These are phyloP conservation scores for Hymenoscyphus occultus DNA, from an alignment of 2,329 filamentous ascomycete species.

Conservation along the genomic window DNA sequence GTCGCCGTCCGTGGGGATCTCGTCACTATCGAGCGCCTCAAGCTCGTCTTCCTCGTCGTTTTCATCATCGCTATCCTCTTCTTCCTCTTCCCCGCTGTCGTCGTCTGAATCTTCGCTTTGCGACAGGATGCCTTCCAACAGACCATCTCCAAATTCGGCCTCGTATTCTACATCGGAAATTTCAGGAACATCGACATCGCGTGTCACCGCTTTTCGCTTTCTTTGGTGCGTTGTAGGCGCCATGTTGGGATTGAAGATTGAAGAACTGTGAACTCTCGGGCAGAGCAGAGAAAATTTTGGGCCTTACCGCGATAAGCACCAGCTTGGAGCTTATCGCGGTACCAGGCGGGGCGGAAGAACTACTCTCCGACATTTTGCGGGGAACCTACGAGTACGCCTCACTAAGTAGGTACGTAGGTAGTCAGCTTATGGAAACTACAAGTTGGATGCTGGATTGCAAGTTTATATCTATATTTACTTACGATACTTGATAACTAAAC, in stretches of 20 bases:
- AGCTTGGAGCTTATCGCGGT: constrained; percentile 11
- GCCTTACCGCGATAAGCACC: background rate
- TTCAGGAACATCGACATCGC: constrained; percentile 51
- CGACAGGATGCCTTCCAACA: constrained; percentile 56
- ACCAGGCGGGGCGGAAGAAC: background rate
- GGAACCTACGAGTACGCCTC: background rate
- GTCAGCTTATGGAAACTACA: too few relatives aligned
- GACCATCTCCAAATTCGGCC: constrained; percentile 55
- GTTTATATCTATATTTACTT: too few relatives aligned
- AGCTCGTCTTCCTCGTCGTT: constrained; percentile 40
- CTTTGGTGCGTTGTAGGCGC: constrained; percentile 27
- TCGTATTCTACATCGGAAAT: constrained; percentile 53
- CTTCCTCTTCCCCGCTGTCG: constrained; percentile 45
- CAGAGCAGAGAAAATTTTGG: background rate
- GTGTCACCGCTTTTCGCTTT: constrained; percentile 64
- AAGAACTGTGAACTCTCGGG: background rate
- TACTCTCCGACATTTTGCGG: background rate
- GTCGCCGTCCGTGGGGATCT: constrained; percentile 44
- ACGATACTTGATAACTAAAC: too few relatives aligned
- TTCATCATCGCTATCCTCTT: constrained; percentile 46
- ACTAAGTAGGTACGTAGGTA: too few relatives aligned
- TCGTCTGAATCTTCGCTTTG: constrained; percentile 57
- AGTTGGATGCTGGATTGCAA: too few relatives aligned
- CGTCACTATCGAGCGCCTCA: constrained; percentile 47
- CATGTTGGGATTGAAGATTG: constrained; percentile 27